Base-by-base conservation (phyloP, 352 stramenopile species). In the Phytopythium aichiense region DNA sequence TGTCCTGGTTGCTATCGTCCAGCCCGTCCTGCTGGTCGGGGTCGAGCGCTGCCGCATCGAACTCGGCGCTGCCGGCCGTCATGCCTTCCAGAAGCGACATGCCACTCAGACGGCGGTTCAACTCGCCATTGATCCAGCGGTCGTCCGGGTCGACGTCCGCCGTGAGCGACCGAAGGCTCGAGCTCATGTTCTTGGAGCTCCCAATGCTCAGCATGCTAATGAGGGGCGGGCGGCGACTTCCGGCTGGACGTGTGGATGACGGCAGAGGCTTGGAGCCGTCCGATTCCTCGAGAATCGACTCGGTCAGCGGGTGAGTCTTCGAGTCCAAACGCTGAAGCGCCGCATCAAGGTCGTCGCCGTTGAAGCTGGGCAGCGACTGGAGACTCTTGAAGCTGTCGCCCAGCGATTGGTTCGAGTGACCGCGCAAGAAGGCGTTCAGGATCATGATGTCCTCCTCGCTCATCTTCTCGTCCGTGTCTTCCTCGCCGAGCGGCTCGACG, bases 361-460 rank as follows among this genome's bases (percentile, higher is more conserved):
- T 30, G 1, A 72, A 54, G 28, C 74, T 79, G 2, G 71, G 65
- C 11, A 69, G 68, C 7, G 73, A 80, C 31, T 81, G 64, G 48
- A 79, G 56, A 31, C 69, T 74, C 49, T 72, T 74, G 23, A 77
- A 71, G 54, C 67, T 76, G 31, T 66, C 71, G 9, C 56, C 67
- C 12, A 85, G 59, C 23, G 75, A 85, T 15, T 71, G 71, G 38
- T 64, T 82, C 35, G 77, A 87, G 28, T 87, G 72, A 1, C 72
- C 74, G 28, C 76, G 77, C 50, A 87, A 62, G 55, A 87, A 84
- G 40, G 72, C 76, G 31, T 85, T 85, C 48, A 87, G 67, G 56
- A 87, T 87, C 67, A 78, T 77, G 25, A 87, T 67, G 28, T 87
- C 77, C 54, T 87, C 77, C 13, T 77, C 63, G 49, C 69, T 85